Evolutionary conservation across 163 green algal genomes (phyloP), one percentile per base, ranked within the genome.

Genomic region (Prototheca wickerhamii): DNA sequence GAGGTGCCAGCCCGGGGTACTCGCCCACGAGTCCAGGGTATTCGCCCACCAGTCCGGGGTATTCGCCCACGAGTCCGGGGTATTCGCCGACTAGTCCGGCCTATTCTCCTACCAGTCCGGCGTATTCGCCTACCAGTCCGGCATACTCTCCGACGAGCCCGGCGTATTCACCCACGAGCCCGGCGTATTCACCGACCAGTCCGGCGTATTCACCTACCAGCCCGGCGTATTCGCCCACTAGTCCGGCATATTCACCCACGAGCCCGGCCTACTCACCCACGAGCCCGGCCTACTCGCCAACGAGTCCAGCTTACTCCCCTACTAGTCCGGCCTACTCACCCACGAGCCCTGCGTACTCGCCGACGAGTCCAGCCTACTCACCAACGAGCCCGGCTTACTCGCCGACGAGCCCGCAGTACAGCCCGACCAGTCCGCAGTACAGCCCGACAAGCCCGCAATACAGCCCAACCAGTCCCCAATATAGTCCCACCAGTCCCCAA

Each of bases 61-160:
- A 80, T 68, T 78, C 58, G 72, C 72, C 7, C 58, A 50, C 44
- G 3, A 69, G 54, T 20, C 76, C 77, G 3, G 29, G 63, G 0
- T 93, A 93, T 67, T 84, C 69, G 15, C 80, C 83, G 0, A 86
- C 81, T 21, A 76, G 46, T 35, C 83, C 81, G 8, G 70, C 72
- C 5, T 87, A 80, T 68, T 78, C 58, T 72, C 72, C 7, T 52
- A 50, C 44, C 4, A 69, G 54, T 20, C 76, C 77, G 3, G 29
- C 66, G 0, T 93, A 93, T 67, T 84, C 69, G 15, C 88, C 89
- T 3, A 90, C 86, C 12, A 77, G 53, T 35, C 88, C 89, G 6
- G 72, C 43, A 1, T 93, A 93, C 69, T 84, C 68, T 8, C 87
- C 85, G 1, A 90, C 87, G 7, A 71, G 52, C 25, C 74, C 74